Conservation (phyloP, 2,329 filamentous ascomycete species). For the Colletotrichum gloeosporioides region DNA sequence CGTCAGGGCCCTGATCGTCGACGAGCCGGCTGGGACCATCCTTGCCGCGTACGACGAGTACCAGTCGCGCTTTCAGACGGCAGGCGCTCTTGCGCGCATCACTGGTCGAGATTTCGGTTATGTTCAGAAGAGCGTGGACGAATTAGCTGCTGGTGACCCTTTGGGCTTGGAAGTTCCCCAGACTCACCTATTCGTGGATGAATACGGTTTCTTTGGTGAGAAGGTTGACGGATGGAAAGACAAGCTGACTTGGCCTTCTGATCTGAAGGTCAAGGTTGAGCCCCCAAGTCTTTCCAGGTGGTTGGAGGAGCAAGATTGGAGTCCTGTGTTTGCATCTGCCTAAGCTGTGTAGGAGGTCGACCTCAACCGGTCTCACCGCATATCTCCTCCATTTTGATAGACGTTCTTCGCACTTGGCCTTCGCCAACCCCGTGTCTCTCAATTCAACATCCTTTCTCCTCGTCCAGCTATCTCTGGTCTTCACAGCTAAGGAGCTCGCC, state of each 20-base stretch:
- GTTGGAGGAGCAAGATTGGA: neutral
- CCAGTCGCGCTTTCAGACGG: conserved; percentile 34
- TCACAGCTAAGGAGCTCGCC: neutral
- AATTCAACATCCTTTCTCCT: neutral
- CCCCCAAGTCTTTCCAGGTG: neutral
- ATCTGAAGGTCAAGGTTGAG: neutral
- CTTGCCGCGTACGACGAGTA: conserved; percentile 50
- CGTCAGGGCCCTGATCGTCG: conserved; percentile 46
- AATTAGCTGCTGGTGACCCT: conserved; percentile 29
- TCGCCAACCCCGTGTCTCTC: neutral
- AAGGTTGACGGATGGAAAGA: neutral
- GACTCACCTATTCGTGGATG: neutral
- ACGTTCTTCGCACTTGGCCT: neutral
- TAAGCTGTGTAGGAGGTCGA: neutral
- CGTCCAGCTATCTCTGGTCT: neutral
- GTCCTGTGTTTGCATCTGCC: neutral
- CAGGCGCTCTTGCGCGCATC: conserved; percentile 38
- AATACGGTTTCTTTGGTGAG: conserved; percentile 3
- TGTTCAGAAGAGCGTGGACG: conserved; percentile 31
- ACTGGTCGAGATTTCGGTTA: conserved; percentile 40
- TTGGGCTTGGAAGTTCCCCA: neutral
- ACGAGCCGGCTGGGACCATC: conserved; percentile 42
- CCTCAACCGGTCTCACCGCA: neutral
- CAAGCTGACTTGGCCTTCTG: neutral
- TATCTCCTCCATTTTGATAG: neutral